These are phyloP conservation scores for Bruguiera hainesii DNA, from an alignment of 441 rosid species.

Conservation along the genomic window DNA sequence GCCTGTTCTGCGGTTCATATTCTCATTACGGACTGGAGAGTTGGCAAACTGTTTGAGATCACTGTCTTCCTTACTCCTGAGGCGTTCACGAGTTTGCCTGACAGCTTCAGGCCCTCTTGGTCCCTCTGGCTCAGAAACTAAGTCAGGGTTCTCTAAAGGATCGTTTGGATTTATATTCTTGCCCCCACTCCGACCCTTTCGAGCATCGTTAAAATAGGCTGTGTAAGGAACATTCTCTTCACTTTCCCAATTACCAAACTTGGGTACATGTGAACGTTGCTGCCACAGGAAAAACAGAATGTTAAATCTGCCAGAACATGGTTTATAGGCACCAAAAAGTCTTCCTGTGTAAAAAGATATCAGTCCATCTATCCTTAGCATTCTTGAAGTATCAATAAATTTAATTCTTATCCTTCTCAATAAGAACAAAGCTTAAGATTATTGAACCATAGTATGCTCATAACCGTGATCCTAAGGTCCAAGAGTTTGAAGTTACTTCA, in stretches of 20 bases:
- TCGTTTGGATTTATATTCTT: conserved; percentile 66
- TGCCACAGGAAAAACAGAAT: conserved; percentile 25
- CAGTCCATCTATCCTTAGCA: conserved; percentile 1
- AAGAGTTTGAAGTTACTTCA: conserved; percentile 1
- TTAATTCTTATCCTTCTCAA: background rate
- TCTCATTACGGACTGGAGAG: conserved; percentile 43
- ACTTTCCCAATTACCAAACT: conserved; percentile 88
- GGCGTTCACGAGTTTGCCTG: conserved; percentile 28
- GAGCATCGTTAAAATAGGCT: conserved; percentile 77
- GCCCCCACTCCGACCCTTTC: conserved; percentile 55
- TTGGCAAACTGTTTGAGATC: conserved; percentile 31
- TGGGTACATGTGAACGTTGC: conserved; percentile 74
- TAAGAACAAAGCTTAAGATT: too few species aligned
- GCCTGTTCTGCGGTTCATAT: conserved; percentile 29
- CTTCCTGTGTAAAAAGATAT: background rate
- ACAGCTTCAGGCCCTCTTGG: conserved; percentile 31
- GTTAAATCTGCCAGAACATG: conserved; percentile 11
- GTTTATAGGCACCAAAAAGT: conserved; percentile 1
- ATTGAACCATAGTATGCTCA: conserved; percentile 9
- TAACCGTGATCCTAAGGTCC: conserved; percentile 1
- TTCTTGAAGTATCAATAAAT: conserved; percentile 6
- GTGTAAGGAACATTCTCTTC: conserved; percentile 78
- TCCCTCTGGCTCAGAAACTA: conserved; percentile 36
- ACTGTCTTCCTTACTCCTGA: conserved; percentile 39
- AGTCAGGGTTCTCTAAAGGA: conserved; percentile 54